These are phyloP conservation scores for Fusarium metavorans DNA, from an alignment of 2,329 filamentous ascomycete species.

Conservation along the genomic window DNA sequence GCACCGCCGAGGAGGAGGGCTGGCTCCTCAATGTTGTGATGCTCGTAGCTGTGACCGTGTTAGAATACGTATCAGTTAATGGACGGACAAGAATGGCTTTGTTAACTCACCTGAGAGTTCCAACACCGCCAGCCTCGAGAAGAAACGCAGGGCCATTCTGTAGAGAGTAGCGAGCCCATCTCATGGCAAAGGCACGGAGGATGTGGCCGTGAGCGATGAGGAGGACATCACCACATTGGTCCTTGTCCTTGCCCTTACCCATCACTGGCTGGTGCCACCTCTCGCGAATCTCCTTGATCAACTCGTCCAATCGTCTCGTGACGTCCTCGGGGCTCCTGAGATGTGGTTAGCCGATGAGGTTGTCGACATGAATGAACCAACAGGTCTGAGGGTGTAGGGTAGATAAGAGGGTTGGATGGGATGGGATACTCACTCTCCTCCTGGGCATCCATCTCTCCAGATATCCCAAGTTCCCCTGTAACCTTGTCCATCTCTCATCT, in stretches of 20 bases:
- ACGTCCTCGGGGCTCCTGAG: constrained; percentile 77
- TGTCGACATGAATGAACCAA: background rate
- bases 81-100: background rate
- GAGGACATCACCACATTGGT: constrained; percentile 54
- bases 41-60: constrained; percentile 74
- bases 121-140: constrained; percentile 89
- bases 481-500: constrained; percentile 67
- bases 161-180: constrained; percentile 82
- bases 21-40: constrained; percentile 81
- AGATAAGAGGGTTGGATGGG: background rate
- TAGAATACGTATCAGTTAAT: constrained; percentile 5
- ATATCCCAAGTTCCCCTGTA: constrained; percentile 79
- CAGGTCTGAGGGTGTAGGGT: constrained; percentile 4
- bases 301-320: constrained; percentile 75
- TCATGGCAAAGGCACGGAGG: constrained; percentile 85
- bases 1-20: constrained; percentile 82
- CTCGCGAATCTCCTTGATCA: constrained; percentile 80
- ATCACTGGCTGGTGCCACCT: constrained; percentile 74
- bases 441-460: constrained; percentile 88
- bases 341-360: constrained; percentile 17
- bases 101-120: constrained; percentile 74
- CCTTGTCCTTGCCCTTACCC: constrained; percentile 59
- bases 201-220: constrained; percentile 94
- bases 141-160: constrained; percentile 82
- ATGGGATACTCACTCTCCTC: constrained; percentile 76